Percentiles rank a stretch among this genome's conserved stretches.
Conservation (phyloP, 345 rosid genomes). For the Camelina sativa region DNA sequence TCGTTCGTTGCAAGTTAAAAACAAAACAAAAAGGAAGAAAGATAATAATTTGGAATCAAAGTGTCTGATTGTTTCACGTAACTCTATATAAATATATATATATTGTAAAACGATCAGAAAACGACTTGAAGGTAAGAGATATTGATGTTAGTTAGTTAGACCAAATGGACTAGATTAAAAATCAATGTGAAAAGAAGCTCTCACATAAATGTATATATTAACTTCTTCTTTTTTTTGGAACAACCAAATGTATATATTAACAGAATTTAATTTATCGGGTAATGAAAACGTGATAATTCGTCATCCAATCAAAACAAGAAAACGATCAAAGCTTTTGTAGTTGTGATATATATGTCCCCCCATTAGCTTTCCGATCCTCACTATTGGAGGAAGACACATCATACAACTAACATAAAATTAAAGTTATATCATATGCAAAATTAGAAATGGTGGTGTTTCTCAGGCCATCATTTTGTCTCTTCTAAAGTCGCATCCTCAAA, state of each 20-base stretch:
- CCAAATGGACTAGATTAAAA: background rate
- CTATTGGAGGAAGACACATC: conserved; percentile 40
- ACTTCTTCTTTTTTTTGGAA: too few species aligned
- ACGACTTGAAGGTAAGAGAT: conserved; percentile 6
- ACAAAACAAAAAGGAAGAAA: too few species aligned
- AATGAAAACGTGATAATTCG: background rate
- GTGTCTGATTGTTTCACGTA: conserved; percentile 33
- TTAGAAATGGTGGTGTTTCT: conserved; percentile 17
- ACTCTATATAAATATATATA: background rate
- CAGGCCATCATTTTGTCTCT: conserved; percentile 40
- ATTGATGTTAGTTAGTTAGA: background rate
- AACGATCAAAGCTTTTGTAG: conserved; percentile 12
- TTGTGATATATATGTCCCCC: conserved; percentile 22
- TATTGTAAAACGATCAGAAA: background rate
- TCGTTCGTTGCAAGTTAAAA: background rate
- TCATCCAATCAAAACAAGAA: conserved; percentile 38
- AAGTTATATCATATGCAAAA: background rate
- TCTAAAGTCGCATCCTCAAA: conserved; percentile 28
- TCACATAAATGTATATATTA: too few species aligned
- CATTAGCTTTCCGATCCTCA: background rate
- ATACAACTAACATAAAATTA: conserved; percentile 22
- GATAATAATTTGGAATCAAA: background rate
- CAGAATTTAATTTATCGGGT: background rate
- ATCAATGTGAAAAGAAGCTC: background rate
- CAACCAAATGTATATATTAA: background rate